phyloP scores from a whole-genome alignment of 306 rosid genomes.

The Cucumis hystrix region DNA sequence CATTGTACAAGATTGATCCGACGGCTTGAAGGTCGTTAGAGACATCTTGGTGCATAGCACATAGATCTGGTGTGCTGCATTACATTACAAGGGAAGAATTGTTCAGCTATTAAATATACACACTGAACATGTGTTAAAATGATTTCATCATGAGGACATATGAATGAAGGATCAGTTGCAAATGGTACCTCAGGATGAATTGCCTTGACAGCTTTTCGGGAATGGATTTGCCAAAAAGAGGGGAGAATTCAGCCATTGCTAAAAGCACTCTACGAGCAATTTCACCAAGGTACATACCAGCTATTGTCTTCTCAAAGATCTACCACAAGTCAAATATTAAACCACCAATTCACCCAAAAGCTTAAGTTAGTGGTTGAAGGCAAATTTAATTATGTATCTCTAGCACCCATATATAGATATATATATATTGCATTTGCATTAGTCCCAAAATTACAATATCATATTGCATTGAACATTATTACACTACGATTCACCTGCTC shows the following conservation, averaged over 20 bases:
- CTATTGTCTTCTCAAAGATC: conserved; percentile 87
- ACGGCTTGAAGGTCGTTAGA: conserved; percentile 60
- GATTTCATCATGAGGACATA: not conserved
- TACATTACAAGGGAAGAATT: not conserved
- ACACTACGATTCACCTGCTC: conserved; percentile 49
- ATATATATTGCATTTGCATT: not conserved
- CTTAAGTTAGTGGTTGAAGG: too few species aligned
- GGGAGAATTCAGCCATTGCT: conserved; percentile 46
- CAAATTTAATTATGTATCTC: too few species aligned
- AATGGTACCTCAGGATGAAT: conserved; percentile 40
- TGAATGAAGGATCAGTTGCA: not conserved
- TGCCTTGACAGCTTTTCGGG: conserved; percentile 50
- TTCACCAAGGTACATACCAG: conserved; percentile 97
- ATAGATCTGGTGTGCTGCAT: conserved; percentile 68
- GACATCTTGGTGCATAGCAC: conserved; percentile 71
- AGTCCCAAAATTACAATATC: not conserved
- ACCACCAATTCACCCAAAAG: too few species aligned
- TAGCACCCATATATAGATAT: not conserved
- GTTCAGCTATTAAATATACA: not conserved
- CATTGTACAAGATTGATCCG: conserved; percentile 53
- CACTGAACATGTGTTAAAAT: not conserved
- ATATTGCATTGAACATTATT: not conserved
- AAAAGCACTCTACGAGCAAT: conserved; percentile 63
- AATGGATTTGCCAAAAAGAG: conserved; percentile 46
- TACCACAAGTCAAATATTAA: not conserved